phyloP scores from a whole-genome alignment of 2,329 filamentous ascomycete species.

The Kalmusia sp. region DNA sequence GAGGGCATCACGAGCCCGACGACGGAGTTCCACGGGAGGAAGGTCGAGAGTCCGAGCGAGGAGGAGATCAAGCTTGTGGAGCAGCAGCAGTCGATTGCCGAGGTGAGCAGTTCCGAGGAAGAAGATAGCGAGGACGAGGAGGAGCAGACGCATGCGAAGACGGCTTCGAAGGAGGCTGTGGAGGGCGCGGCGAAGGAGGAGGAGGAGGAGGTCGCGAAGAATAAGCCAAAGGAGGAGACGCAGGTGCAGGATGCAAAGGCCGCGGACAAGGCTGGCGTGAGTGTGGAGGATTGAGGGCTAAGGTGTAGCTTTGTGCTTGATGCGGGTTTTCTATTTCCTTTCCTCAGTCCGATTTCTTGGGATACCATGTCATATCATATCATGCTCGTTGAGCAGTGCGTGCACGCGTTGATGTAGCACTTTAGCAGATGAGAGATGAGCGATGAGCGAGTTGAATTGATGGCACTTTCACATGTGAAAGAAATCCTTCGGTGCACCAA shows the following conservation, averaged over 20 bases:
- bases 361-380: no score
- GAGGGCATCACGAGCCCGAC: background rate
- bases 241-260: slow-evolving; percentile 34
- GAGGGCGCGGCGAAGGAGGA: slow-evolving; percentile 2
- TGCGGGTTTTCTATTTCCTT: no score
- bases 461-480: no score
- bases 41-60: slow-evolving; percentile 27
- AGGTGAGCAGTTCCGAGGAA: slow-evolving; percentile 29
- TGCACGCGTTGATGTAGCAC: no score
- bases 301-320: no score
- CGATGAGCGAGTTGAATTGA: no score
- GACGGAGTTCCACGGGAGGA: slow-evolving; percentile 29
- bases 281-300: slow-evolving; percentile 48
- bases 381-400: no score
- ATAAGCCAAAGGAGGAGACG: slow-evolving; percentile 19
- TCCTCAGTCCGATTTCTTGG: no score
- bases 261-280: slow-evolving; percentile 41
- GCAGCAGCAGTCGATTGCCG: slow-evolving; percentile 30
- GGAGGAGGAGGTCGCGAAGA: slow-evolving; percentile 4
- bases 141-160: slow-evolving; percentile 11
- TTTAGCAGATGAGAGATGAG: no score
- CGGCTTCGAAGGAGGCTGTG: slow-evolving; percentile 9
- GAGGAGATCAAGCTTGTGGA: slow-evolving; percentile 44
- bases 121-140: slow-evolving; percentile 15
- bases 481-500: no score